Conservation (phyloP, 345 rosid genomes). For the Hypericum androsaemum region DNA sequence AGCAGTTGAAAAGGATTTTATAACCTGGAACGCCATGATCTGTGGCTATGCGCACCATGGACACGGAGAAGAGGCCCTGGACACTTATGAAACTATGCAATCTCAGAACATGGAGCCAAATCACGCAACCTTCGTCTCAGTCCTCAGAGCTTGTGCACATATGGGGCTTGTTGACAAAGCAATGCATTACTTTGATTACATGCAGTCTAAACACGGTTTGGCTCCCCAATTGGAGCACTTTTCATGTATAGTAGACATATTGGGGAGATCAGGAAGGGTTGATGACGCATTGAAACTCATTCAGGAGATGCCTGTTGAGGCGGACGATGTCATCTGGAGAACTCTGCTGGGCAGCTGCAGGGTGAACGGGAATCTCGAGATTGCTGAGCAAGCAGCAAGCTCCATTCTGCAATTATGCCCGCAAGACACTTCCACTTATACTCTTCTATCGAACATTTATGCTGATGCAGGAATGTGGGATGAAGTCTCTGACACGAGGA, state of each 20-base stretch:
- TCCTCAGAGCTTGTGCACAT: constrained; percentile 92
- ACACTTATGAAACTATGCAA: constrained; percentile 53
- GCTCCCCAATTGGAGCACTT: constrained; percentile 77
- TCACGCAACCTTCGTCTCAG: constrained; percentile 74
- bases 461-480: constrained; percentile 91
- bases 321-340: constrained; percentile 77
- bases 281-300: constrained; percentile 49
- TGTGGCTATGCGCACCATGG: constrained; percentile 88
- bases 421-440: constrained; percentile 66
- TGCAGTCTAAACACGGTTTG: constrained; percentile 48
- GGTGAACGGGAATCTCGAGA: constrained; percentile 60
- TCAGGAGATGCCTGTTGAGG: constrained; percentile 63
- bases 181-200: constrained; percentile 47
- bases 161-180: constrained; percentile 61
- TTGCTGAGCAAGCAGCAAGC: constrained; percentile 57
- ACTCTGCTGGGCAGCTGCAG: constrained; percentile 69
- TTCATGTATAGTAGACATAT: constrained; percentile 82
- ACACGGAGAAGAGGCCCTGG: constrained; percentile 60
- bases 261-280: constrained; percentile 70
- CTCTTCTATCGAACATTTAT: constrained; percentile 72
- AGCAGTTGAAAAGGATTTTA: constrained; percentile 54
- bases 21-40: constrained; percentile 92
- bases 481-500: constrained; percentile 57
- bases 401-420: constrained; percentile 57
- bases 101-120: constrained; percentile 48